Conservation (phyloP, 1,139 yeast genomes). For the Candida mesenterica region DNA sequence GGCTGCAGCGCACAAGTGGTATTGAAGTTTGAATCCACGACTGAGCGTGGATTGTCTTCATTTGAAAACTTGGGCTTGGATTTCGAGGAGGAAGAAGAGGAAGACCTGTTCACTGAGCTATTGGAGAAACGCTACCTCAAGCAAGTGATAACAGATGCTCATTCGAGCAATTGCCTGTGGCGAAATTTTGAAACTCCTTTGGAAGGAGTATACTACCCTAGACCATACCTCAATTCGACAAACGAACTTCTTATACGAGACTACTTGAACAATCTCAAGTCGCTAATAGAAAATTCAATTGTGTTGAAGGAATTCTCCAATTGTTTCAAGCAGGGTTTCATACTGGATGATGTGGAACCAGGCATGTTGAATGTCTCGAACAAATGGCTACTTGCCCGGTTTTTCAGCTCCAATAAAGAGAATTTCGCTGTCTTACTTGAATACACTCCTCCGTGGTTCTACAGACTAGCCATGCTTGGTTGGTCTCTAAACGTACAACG, state of each 20-base stretch:
- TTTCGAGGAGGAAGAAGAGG: constrained; percentile 2
- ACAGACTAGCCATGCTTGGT: constrained; percentile 34
- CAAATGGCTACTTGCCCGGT: constrained; percentile 28
- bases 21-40: constrained; percentile 15
- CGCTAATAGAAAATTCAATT: constrained; percentile 27
- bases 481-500: constrained; percentile 38
- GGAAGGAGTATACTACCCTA: constrained; percentile 35
- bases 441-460: constrained; percentile 32
- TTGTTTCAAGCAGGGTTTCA: constrained; percentile 6
- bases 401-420: constrained; percentile 35
- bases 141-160: constrained; percentile 27
- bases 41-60: neutral
- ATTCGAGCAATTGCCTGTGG: constrained; percentile 38
- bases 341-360: neutral
- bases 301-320: constrained; percentile 17
- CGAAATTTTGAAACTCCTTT: constrained; percentile 35
- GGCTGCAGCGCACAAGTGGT: constrained; percentile 32
- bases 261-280: constrained; percentile 29
- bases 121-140: constrained; percentile 25
- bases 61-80: neutral
- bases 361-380: constrained; percentile 20
- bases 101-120: neutral
- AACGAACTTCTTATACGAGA: constrained; percentile 26
- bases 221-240: constrained; percentile 35
- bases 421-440: constrained; percentile 25